Base-by-base conservation (phyloP, 1,139 yeast species). In the Debaryomyces psychrophilus region DNA sequence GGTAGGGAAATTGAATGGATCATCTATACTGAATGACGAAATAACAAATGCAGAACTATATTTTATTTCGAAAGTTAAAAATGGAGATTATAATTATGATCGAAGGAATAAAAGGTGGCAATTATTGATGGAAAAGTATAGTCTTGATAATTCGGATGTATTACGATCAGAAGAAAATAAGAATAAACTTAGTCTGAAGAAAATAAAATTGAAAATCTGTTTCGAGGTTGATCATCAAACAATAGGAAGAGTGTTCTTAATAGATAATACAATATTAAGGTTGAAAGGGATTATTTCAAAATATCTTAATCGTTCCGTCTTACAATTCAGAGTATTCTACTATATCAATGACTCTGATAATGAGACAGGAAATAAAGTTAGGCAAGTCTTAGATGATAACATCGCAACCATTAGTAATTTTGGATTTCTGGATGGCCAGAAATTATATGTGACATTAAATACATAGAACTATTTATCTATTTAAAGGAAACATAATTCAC, bases 21-120 rank as follows among this genome's bases (percentile, higher is more conserved):
- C 81, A 1, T 41, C 43, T 0, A 64, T 88, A 6, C 59, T 68
- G 1, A 47, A 48, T 1, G 73, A 67, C 1, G 87, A 84, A 46
- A 71, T 90, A 25, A 53, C 52, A 2, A 87, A 85, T 52, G 85
- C 88, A 0, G 96, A 89, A 57, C 60, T 87, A 4, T 88, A 79
- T 56, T 83, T 86, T 52, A 69, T 86, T 28, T 74, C 83, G 2
- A 74, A 75, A 52, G 82, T 85, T 0, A 61, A 58, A 11, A 57
- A 62, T 15, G 69, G 70, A 0, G 53, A 57, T 7, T 58, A 66
- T 36, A 44, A 47, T 1, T 71, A 68, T 46, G 58, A 69, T 45
- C 45, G 50, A 2, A 43, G 48, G 22, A 45, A 61, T 31, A 8
- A 41, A 15, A 50, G 68, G 39, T 71, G 77, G 76, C 23, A 33